Evolutionary conservation across 2,329 filamentous ascomycete species (phyloP), one percentile per base, ranked within the genome.

Genomic region (Zopfia rhizophila): DNA sequence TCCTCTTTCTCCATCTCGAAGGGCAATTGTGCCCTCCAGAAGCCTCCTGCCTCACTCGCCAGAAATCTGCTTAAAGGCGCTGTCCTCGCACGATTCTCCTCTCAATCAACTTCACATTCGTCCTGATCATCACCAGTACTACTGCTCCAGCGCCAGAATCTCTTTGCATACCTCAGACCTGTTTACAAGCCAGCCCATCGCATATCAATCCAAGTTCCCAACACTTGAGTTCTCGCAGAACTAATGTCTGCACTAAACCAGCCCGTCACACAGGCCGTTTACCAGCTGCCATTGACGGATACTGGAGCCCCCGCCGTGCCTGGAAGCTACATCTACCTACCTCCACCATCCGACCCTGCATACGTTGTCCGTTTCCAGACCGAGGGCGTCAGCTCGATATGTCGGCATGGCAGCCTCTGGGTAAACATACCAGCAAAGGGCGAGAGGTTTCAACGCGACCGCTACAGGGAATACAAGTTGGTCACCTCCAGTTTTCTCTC

Each of bases 311-410:
- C 95, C 24, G 87, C 95, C 70, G 86, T 99, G 36, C 82, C 89
- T 18, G 90, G 91, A 63, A 86, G 89, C 60, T 99, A 97, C 78
- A 89, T 97, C 64, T 96, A 96, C 72, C 80, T 99, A 30, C 88
- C 91, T 1, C 86, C 94, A 13, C 87, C 89, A 13, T 82, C 81
- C 28, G 81, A 87, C n/a, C 88, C 80, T 11, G 70, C 88, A 29
- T 87, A 97, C 64, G 83, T 83, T 40, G 79, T 97, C 45, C 87
- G 93, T 48, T 96, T 99, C 73, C 85, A 91, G 59, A 93, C 97
- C 60, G 89, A 97, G 73, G 92, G 94, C 52, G 93, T 91, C 45
- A 96, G 93, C 69, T 96, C 93, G 52, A 94, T 99, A 78, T 97
- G 92, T 73, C 85, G 91, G 58, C 82, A 96, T 74, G 94, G 95